These are phyloP conservation scores for Oryza brachyantha DNA, from an alignment of 176 grass and related monocot genomes.

Conservation along the genomic window DNA sequence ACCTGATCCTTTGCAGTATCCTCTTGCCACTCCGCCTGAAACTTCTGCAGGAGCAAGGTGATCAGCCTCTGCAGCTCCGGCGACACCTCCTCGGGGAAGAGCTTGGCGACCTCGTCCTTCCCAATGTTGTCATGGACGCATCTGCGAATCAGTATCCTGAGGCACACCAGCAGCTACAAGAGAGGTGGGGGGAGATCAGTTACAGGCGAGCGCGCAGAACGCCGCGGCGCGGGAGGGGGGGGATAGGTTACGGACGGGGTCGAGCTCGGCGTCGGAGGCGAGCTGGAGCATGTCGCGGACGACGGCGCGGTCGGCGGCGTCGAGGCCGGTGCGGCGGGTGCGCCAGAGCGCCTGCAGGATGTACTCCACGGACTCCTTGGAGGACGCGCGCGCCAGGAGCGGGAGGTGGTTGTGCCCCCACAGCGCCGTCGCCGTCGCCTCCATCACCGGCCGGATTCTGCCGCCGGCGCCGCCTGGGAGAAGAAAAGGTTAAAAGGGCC, in stretches of 20 bases:
- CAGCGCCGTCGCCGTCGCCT: conserved; percentile 15
- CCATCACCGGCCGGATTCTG: conserved; percentile 25
- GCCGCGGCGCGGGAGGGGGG: background rate
- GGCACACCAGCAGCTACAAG: conserved; percentile 72
- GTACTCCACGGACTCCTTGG: conserved; percentile 92
- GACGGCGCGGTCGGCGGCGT: conserved; percentile 77
- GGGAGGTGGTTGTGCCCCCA: conserved; percentile 73
- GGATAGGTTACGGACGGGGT: conserved; percentile 40
- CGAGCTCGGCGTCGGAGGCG: conserved; percentile 66
- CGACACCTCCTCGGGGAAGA: conserved; percentile 64
- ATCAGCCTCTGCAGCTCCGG: conserved; percentile 79
- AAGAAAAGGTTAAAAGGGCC: background rate
- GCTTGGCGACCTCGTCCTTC: conserved; percentile 65
- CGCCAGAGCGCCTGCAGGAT: conserved; percentile 93
- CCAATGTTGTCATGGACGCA: conserved; percentile 54
- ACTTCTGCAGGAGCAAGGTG: conserved; percentile 86
- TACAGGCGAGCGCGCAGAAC: background rate
- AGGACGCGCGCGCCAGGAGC: conserved; percentile 60
- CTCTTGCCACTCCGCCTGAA: conserved; percentile 73
- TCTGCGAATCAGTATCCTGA: conserved; percentile 69
- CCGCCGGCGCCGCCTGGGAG: background rate
- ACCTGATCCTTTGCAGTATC: conserved; percentile 75
- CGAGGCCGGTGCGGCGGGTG: conserved; percentile 83
- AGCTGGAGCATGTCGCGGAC: conserved; percentile 75
- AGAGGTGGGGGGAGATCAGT: background rate